Conservation (phyloP, 2,329 filamentous ascomycete genomes). For the Fusarium ramigenum region DNA sequence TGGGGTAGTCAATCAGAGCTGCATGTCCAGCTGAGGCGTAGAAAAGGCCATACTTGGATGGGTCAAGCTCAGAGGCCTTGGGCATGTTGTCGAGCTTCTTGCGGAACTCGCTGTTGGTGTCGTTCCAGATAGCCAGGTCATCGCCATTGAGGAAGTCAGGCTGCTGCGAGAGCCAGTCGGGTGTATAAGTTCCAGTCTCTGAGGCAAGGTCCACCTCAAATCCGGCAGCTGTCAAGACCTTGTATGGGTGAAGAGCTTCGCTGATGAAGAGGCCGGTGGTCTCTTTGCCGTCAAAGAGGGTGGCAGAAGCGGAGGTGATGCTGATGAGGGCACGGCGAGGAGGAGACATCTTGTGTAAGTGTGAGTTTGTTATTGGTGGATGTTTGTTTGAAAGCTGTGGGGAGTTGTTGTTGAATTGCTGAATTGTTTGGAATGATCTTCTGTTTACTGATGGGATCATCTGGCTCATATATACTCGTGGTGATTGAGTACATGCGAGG, state of each 20-base stretch:
- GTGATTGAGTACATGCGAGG: not conserved
- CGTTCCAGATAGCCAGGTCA: conserved; percentile 46
- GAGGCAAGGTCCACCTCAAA: conserved; percentile 13
- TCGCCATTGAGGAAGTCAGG: conserved; percentile 19
- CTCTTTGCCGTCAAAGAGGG: conserved; percentile 12
- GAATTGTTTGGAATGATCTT: not conserved
- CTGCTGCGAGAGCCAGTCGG: conserved; percentile 14
- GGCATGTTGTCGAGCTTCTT: conserved; percentile 55
- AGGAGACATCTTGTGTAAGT: not conserved
- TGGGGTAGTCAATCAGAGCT: conserved; percentile 16
- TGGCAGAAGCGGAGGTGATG: conserved; percentile 19
- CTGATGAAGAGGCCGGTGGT: conserved; percentile 11
- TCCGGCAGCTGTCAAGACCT: not conserved
- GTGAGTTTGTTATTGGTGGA: not conserved
- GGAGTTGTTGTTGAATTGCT: not conserved
- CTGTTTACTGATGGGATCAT: not conserved
- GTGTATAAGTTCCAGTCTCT: conserved; percentile 5
- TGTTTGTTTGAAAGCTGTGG: not conserved
- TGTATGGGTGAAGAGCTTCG: conserved; percentile 11
- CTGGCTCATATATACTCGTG: not conserved
- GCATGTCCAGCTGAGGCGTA: conserved; percentile 29
- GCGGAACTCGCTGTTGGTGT: conserved; percentile 54
- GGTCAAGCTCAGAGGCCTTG: conserved; percentile 47
- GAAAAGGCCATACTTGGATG: conserved; percentile 28
- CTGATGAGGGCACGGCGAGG: conserved; percentile 17